phyloP scores from a whole-genome alignment of 2,329 filamentous ascomycete genomes.

The Eutypella sp. region DNA sequence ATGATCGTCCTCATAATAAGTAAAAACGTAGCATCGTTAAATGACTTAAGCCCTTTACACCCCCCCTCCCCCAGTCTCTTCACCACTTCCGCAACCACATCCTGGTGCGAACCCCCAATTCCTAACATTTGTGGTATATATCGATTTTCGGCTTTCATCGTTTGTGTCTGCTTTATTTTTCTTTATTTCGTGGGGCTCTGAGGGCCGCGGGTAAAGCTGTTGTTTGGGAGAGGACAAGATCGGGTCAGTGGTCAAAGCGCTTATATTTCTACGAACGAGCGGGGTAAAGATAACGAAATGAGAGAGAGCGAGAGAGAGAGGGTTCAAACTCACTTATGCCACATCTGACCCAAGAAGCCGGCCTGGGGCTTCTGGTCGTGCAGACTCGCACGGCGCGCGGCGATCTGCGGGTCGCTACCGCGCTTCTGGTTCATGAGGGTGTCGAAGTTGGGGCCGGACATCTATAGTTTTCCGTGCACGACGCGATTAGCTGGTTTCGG shows the following conservation, averaged over 20 bases:
- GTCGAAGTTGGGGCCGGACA: conserved; percentile 46
- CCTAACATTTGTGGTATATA: too few relatives aligned
- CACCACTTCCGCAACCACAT: too few relatives aligned
- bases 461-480: conserved; percentile 31
- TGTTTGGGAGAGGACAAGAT: too few relatives aligned
- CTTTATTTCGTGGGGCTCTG: conserved; percentile 20
- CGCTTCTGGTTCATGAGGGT: conserved; percentile 48
- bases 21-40: too few relatives aligned
- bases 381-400: conserved; percentile 50
- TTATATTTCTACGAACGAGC: too few relatives aligned
- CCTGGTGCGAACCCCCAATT: too few relatives aligned
- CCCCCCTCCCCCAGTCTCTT: too few relatives aligned
- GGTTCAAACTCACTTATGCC: conserved; percentile 45
- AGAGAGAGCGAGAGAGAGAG: neutral
- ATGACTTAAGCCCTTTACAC: too few relatives aligned
- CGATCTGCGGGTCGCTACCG: conserved; percentile 32
- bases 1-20: too few relatives aligned
- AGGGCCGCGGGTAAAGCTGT: conserved; percentile 25
- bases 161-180: neutral
- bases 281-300: neutral
- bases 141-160: too few relatives aligned
- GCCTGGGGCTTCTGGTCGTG: conserved; percentile 46
- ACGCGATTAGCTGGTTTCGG: neutral
- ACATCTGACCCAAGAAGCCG: conserved; percentile 50
- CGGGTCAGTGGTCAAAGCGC: too few relatives aligned